Conservation (phyloP, 2,329 filamentous ascomycete genomes). For the Epicoccum nigrum region DNA sequence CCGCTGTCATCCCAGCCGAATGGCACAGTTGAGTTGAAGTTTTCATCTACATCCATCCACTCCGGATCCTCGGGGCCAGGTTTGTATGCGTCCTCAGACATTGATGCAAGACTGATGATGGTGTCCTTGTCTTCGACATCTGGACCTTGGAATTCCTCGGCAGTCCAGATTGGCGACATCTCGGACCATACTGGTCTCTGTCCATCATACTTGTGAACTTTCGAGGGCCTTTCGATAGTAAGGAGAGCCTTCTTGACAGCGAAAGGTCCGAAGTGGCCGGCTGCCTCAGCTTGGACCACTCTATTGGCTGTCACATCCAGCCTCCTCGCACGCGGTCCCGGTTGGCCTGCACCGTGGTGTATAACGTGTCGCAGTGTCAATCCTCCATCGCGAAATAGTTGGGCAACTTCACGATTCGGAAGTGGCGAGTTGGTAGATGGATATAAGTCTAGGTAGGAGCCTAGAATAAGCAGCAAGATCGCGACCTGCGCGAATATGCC, state of each 20-base stretch:
- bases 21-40: constrained; percentile 39
- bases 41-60: constrained; percentile 43
- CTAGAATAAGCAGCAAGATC: constrained; percentile 23
- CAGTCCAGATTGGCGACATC: constrained; percentile 40
- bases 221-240: constrained; percentile 37
- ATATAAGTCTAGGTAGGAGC: constrained; percentile 19
- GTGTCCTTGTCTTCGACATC: constrained; percentile 44
- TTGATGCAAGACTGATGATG: constrained; percentile 42
- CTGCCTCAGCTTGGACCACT: constrained; percentile 29
- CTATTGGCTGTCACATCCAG: constrained; percentile 38
- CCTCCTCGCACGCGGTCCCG: constrained; percentile 40
- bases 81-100: constrained; percentile 48
- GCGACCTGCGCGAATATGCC: constrained; percentile 32
- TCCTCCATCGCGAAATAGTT: constrained; percentile 12
- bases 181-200: constrained; percentile 37
- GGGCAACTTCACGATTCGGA: constrained; percentile 10
- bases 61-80: constrained; percentile 40
- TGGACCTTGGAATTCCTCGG: constrained; percentile 39
- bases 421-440: constrained; percentile 13
- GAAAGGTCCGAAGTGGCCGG: constrained; percentile 38
- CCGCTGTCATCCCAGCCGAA: constrained; percentile 48
- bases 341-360: constrained; percentile 44
- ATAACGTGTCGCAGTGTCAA: constrained; percentile 41
- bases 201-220: constrained; percentile 23
- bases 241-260: constrained; percentile 36